Evolutionary conservation across 176 grass and related monocot species (phyloP).

Genomic region (Secale cereale): DNA sequence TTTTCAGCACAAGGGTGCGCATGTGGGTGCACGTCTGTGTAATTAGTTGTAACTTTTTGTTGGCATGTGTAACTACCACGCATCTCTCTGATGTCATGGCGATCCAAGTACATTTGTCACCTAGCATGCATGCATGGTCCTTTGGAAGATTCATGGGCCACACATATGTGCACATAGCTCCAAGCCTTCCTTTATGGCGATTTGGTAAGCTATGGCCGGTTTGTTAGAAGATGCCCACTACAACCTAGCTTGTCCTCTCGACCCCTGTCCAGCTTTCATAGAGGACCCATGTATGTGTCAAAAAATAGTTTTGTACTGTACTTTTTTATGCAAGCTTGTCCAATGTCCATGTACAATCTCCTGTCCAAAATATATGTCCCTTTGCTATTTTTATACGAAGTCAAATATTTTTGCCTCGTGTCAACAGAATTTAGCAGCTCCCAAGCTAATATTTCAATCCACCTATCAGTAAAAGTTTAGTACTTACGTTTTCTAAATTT

Average conservation of each 20-base stretch:
- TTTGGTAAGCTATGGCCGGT: slow-evolving; percentile 29
- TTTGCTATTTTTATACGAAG: neutral
- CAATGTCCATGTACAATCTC: neutral
- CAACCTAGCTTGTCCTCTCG: slow-evolving; percentile 22
- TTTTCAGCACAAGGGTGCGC: neutral
- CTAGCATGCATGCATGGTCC: slow-evolving; percentile 37
- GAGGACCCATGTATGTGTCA: neutral
- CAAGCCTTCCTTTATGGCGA: slow-evolving; percentile 46
- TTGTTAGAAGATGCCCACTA: slow-evolving; percentile 47
- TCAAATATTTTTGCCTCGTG: too few relatives aligned
- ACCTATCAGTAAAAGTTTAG: too few relatives aligned
- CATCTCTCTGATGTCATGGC: slow-evolving; percentile 5
- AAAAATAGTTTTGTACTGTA: neutral
- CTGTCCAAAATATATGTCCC: neutral
- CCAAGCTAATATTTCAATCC: too few relatives aligned
- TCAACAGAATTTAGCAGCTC: too few relatives aligned
- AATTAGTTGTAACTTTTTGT: slow-evolving; percentile 40
- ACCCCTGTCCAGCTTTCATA: slow-evolving; percentile 21
- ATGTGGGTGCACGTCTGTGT: neutral
- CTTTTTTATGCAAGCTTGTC: neutral
- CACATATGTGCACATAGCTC: slow-evolving; percentile 21
- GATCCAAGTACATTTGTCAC: slow-evolving; percentile 31
- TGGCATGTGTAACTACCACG: slow-evolving; percentile 44
- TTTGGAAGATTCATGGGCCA: slow-evolving; percentile 57
- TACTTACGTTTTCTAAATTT: too few relatives aligned